Evolutionary conservation across 2,329 filamentous ascomycete genomes (phyloP), one percentile per base, ranked within the genome.

Genomic region (Juglanconis juglandina): DNA sequence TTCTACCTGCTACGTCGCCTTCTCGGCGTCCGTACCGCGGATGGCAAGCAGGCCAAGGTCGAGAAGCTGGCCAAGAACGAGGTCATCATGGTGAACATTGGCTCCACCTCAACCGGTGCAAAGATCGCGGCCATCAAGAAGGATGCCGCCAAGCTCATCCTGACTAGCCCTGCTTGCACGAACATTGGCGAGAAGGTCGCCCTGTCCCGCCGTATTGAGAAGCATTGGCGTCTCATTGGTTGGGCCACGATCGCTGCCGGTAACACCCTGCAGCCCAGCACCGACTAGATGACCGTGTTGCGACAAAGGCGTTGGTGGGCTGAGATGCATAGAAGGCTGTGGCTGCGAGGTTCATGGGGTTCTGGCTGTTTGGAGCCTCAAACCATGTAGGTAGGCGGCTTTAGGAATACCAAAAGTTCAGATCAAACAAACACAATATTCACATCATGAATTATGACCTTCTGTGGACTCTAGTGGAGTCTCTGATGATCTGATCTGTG

Each of bases 51-150:
- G 79, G 94, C 94, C 72, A 99, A 99, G 88, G 95, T 99, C 67
- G 92, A 93, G 70, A 99, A 99, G 82, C 84, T 99, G 66, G 83
- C 92, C 60, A 99, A 98, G 87, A 97, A 96, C 79, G 95, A 99
- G 77, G 92, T 98, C 71, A 89, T 99, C 77, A 98, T 99, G 95
- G 95, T 99, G 67, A 99, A 99, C 83, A 99, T 99, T 73, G 95
- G 95, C 64, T 96, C 92, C 42, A 98, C 94, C 9, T 96, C 95
- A 51, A 97, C 94, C 13, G 95, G 95, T 77, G 95, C 95, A 68
- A 99, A 98, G 86, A 92, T 99, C 57, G 86, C 95, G 61, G 94
- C 92, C 70, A 96, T 98, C 73, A 97, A 95, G 85, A 93, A 94
- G 72, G 95, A 99, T 84, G 94, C 93, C 60, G 95, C 95, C 60